Evolutionary conservation across 2,329 filamentous ascomycete species (phyloP).

Genomic region (Talaromyces atroroseus): DNA sequence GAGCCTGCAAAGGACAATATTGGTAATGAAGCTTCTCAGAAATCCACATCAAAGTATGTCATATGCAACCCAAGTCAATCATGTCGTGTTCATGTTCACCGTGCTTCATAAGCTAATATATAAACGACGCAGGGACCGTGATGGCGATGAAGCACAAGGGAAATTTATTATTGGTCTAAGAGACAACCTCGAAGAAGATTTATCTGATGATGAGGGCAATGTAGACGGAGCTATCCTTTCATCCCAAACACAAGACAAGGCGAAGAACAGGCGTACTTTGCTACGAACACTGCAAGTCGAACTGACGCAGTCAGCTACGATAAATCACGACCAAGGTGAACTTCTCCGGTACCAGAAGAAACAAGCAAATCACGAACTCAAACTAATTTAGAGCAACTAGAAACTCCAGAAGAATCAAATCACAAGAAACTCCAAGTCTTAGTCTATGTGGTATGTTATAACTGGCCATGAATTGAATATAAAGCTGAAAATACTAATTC

Average conservation of each 20-base stretch:
- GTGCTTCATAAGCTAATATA: neutral
- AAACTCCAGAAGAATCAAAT: neutral
- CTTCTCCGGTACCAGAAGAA: neutral
- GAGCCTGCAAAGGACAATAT: slow-evolving; percentile 7
- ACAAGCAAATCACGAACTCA: neutral
- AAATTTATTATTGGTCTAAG: slow-evolving; percentile 41
- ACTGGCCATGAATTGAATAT: neutral
- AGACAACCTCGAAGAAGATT: slow-evolving; percentile 36
- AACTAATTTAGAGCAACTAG: slow-evolving; percentile 5
- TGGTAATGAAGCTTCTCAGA: neutral
- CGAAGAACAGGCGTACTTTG: slow-evolving; percentile 27
- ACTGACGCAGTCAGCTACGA: slow-evolving; percentile 16
- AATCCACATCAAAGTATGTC: slow-evolving; percentile 1
- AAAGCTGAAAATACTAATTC: neutral
- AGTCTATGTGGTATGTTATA: slow-evolving; percentile 36
- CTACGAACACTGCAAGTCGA: slow-evolving; percentile 33
- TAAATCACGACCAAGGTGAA: slow-evolving; percentile 8
- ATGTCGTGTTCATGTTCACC: neutral
- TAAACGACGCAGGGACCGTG: neutral
- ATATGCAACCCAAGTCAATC: neutral
- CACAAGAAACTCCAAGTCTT: slow-evolving; percentile 32
- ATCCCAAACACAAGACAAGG: slow-evolving; percentile 18
- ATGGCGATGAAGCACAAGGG: slow-evolving; percentile 20
- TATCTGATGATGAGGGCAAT: slow-evolving; percentile 27
- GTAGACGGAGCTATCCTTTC: slow-evolving; percentile 21